These are phyloP conservation scores for Leavenworthia alabamica DNA, from an alignment of 345 rosid species.

Conservation along the genomic window DNA sequence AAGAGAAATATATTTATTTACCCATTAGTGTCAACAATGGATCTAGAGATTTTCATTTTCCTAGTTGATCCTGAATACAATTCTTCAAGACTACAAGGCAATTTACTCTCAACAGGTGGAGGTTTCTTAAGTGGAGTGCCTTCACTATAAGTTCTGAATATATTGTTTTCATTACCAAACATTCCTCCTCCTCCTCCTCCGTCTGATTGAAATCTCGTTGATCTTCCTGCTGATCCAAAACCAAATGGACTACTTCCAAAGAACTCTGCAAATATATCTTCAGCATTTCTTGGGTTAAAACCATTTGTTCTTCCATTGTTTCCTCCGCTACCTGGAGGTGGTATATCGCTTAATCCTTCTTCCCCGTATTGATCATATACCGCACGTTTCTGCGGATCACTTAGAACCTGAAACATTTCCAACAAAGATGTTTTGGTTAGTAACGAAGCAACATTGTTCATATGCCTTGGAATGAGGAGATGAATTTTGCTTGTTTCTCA, in stretches of 20 bases:
- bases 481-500: slow-evolving; percentile 17
- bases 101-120: slow-evolving; percentile 81
- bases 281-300: slow-evolving; percentile 91
- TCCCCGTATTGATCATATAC: slow-evolving; percentile 83
- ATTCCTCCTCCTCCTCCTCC: slow-evolving; percentile 51
- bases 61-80: slow-evolving; percentile 81
- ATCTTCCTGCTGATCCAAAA: slow-evolving; percentile 69
- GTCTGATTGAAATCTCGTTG: slow-evolving; percentile 68
- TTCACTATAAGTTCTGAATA: slow-evolving; percentile 61
- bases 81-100: slow-evolving; percentile 92
- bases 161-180: slow-evolving; percentile 48
- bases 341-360: slow-evolving; percentile 84
- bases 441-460: slow-evolving; percentile 2
- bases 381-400: slow-evolving; percentile 79
- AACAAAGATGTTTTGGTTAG: not conserved
- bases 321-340: slow-evolving; percentile 53
- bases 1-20: slow-evolving; percentile 17
- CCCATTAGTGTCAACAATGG: slow-evolving; percentile 66
- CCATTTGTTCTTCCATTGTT: slow-evolving; percentile 45
- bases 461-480: not conserved
- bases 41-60: slow-evolving; percentile 97
- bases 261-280: slow-evolving; percentile 92
- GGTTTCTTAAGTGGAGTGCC: slow-evolving; percentile 58
- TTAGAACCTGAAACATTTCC: slow-evolving; percentile 50
- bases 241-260: slow-evolving; percentile 87